Evolutionary conservation across 768 basidiomycete species (phyloP), one percentile per base, ranked within the genome.

Genomic region (Auriscalpium orientale): DNA sequence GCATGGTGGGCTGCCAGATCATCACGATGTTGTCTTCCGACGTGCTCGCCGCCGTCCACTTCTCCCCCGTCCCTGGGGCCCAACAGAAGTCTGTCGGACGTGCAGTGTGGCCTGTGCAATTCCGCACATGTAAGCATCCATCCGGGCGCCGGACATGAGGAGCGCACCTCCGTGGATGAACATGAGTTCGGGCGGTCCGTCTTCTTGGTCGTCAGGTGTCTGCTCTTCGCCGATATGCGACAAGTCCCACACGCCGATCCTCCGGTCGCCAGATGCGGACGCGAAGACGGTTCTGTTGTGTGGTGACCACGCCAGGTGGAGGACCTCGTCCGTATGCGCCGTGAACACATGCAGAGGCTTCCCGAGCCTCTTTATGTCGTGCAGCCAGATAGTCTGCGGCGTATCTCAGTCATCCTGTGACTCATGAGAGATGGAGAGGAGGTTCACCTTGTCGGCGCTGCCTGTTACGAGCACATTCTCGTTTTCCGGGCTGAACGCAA

Each of bases 21-120:
- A 95, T 95, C 45, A 92, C 80, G 21, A 98, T 84, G 61, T 99
- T 99, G 69, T 99, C 95, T 68, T 98, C 95, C 0, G 95, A 95
- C n/a, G 89, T 82, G 60, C 83, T 93, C 6, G 85, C 78, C 0
- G 87, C 78, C 8, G 88, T 92, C 92, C 92, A 95, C 60, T 84
- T 84, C 65, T 95, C 91, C 18, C 74, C 75, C 61, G 79, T 75
- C 13, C 83, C 86, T 3, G 91, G 89, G n/a, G 89, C 92, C 97
- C 97, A 98, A 65, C 87, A 89, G 69, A 98, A 86, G 71, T 99
- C 97, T 1, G 91, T 89, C 1, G 93, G 93, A 36, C 91, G 83
- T 33, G 91, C 81, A 3, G 91, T 93, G 64, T 93, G 91, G 20
- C 91, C 89, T 91, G 55, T n/a, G 47, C 21, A 11, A 49, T 20